Evolutionary conservation across 345 rosid species (phyloP).

Genomic region (Zanthoxylum bungeanum): DNA sequence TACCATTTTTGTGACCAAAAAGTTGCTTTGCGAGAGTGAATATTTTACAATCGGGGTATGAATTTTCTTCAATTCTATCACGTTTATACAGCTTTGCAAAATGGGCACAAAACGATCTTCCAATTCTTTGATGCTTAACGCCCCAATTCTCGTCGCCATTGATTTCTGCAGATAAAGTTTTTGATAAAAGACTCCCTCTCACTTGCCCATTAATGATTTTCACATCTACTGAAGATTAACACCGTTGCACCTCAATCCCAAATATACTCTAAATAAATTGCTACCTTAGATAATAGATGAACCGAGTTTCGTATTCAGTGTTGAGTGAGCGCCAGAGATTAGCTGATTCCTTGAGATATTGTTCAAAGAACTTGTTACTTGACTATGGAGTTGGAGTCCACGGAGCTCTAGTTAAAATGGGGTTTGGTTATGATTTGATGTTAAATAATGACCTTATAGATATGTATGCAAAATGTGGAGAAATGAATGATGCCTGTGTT

Average conservation of each 20-base stretch:
- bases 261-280: not conserved
- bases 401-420: conserved; percentile 38
- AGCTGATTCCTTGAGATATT: conserved; percentile 42
- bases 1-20: conserved; percentile 50
- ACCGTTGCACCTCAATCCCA: not conserved
- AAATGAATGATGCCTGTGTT: conserved; percentile 34
- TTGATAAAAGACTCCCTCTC: not conserved
- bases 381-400: conserved; percentile 64
- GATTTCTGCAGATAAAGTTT: not conserved
- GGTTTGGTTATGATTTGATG: conserved; percentile 42
- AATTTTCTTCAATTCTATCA: conserved; percentile 34
- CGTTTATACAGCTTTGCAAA: conserved; percentile 32
- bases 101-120: conserved; percentile 43
- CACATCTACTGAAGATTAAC: not conserved
- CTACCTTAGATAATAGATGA: conserved; percentile 17
- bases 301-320: conserved; percentile 7
- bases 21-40: conserved; percentile 51
- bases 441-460: conserved; percentile 50
- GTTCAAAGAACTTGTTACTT: conserved; percentile 44
- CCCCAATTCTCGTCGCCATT: conserved; percentile 17
- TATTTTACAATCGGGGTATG: conserved; percentile 37
- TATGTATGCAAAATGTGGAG: conserved; percentile 61
- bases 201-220: too few species aligned
- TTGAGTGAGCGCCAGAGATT: conserved; percentile 43
- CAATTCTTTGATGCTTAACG: conserved; percentile 29